Evolutionary conservation across 2,329 filamentous ascomycete genomes (phyloP).

Genomic region (Apiospora hydei): DNA sequence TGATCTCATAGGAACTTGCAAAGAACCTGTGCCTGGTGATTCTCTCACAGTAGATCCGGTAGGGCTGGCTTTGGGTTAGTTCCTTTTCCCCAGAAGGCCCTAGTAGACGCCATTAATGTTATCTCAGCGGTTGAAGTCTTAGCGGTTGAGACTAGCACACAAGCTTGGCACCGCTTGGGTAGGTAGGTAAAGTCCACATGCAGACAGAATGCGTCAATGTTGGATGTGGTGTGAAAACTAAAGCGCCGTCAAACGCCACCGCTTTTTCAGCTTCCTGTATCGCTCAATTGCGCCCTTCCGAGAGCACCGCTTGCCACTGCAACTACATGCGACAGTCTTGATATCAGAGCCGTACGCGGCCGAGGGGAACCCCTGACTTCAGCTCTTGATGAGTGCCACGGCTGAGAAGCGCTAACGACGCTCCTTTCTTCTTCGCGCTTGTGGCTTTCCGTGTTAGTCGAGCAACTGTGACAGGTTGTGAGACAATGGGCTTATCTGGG

Average conservation of each 20-base stretch:
- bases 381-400: not conserved
- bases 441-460: not conserved
- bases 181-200: not conserved
- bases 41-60: not conserved
- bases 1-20: not conserved
- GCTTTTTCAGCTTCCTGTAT: not conserved
- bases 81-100: not conserved
- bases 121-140: not conserved
- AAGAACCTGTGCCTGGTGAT: not conserved
- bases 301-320: too few relatives aligned
- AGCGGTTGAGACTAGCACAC: not conserved
- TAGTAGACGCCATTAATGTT: not conserved
- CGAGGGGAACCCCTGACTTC: not conserved
- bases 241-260: not conserved
- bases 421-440: constrained; percentile 4
- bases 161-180: not conserved
- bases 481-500: constrained; percentile 9
- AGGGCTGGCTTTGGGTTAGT: not conserved
- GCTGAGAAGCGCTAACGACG: constrained; percentile 2
- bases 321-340: not conserved
- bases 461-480: not conserved
- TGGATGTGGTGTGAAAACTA: not conserved
- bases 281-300: not conserved
- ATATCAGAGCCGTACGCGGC: not conserved
- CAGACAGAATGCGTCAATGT: not conserved